phyloP scores from a whole-genome alignment of 768 basidiomycete species.

The Leccinum aurantiacum region DNA sequence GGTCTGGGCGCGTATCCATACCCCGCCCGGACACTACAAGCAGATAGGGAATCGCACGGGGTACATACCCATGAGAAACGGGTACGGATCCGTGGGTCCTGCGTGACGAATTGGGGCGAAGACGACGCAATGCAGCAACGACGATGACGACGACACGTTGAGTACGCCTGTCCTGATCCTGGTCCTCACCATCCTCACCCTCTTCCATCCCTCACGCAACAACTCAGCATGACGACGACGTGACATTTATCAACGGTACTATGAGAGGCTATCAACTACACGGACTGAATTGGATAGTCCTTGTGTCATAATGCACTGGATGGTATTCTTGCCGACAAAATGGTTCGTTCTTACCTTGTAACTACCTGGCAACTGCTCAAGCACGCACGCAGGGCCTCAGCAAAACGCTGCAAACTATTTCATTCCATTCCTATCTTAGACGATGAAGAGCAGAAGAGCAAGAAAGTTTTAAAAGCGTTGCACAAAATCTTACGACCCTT shows the following conservation, averaged over 20 bases:
- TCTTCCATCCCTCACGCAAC: no score
- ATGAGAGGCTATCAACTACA: conserved; percentile 97
- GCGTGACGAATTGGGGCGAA: no score
- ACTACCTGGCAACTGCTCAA: background rate
- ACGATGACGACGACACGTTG: no score
- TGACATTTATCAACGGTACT: conserved; percentile 64
- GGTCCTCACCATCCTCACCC: no score
- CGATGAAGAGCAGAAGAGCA: conserved; percentile 82
- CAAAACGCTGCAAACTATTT: conserved; percentile 97
- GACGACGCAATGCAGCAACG: no score
- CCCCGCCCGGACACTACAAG: no score
- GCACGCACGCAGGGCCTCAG: conserved; percentile 74
- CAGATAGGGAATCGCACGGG: no score
- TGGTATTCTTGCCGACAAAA: conserved; percentile 96
- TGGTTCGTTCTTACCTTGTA: conserved; percentile 46
- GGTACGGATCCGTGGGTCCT: no score
- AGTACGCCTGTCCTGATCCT: no score
- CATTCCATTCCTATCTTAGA: conserved; percentile 94
- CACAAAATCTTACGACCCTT: conserved; percentile 97
- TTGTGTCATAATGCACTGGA: conserved; percentile 95
- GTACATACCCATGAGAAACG: no score
- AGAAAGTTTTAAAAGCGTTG: conserved; percentile 92
- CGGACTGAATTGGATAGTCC: conserved; percentile 95
- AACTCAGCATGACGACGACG: no score
- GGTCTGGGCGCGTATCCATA: no score